Percentiles rank a stretch among this genome's conserved stretches.
phyloP scores from a whole-genome alignment of 352 stramenopile genomes.

The Bremia lactucae region DNA sequence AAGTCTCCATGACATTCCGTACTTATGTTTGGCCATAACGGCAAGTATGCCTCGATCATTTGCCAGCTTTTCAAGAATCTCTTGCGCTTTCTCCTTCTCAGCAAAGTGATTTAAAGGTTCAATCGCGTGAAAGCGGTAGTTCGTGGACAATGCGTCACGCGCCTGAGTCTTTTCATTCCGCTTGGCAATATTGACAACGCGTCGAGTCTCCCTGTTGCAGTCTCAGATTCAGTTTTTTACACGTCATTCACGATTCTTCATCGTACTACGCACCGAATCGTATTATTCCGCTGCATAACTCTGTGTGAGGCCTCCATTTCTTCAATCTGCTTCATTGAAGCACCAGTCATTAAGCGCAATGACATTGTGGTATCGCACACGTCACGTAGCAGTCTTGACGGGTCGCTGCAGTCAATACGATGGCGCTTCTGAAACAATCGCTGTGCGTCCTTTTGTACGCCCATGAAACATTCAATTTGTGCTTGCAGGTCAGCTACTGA shows the following conservation, averaged over 20 bases:
- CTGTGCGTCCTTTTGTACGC: slow-evolving; percentile 31
- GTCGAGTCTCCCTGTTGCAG: slow-evolving; percentile 32
- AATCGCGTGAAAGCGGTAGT: slow-evolving; percentile 64
- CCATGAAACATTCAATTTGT: slow-evolving; percentile 18
- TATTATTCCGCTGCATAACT: slow-evolving; percentile 25
- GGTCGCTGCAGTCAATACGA: slow-evolving; percentile 28
- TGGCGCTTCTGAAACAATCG: slow-evolving; percentile 48
- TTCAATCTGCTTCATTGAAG: slow-evolving; percentile 34
- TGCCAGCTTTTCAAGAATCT: slow-evolving; percentile 77
- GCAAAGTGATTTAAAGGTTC: slow-evolving; percentile 51
- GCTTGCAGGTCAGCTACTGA: slow-evolving; percentile 31
- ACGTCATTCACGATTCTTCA: not conserved
- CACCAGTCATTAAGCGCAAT: slow-evolving; percentile 38
- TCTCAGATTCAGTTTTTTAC: not conserved
- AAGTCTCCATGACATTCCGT: not conserved
- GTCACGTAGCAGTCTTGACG: slow-evolving; percentile 5
- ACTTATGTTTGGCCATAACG: slow-evolving; percentile 86
- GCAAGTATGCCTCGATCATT: slow-evolving; percentile 82
- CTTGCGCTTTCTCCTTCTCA: slow-evolving; percentile 39
- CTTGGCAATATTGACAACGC: slow-evolving; percentile 44
- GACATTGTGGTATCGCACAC: slow-evolving; percentile 16
- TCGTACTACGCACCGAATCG: slow-evolving; percentile 27
- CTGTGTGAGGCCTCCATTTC: slow-evolving; percentile 38
- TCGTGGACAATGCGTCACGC: slow-evolving; percentile 27
- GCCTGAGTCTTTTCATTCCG: slow-evolving; percentile 32